Percentiles rank a stretch among this genome's conserved stretches.
Evolutionary conservation across 2,329 filamentous ascomycete genomes (phyloP).

Genomic region (Nemania sp.): DNA sequence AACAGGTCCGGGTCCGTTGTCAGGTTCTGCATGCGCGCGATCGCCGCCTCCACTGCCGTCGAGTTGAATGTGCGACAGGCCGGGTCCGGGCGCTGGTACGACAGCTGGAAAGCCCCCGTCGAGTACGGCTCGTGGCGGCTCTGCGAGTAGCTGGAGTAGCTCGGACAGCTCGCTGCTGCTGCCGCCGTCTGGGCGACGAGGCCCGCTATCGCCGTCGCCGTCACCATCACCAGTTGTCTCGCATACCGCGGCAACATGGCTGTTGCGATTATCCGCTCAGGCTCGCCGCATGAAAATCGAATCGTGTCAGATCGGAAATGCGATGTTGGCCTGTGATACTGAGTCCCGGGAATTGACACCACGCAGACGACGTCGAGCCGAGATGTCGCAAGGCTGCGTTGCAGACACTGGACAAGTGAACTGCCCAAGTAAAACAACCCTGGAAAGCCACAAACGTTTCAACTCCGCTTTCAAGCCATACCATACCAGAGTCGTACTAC

Average conservation of each 20-base stretch:
- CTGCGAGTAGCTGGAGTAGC: constrained; percentile 38
- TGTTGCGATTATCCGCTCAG: no score
- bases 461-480: no score
- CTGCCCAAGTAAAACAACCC: no score
- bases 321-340: no score
- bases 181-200: constrained; percentile 13
- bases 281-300: no score
- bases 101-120: constrained; percentile 38
- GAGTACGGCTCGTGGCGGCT: constrained; percentile 38
- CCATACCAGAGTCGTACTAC: no score
- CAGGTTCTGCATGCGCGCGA: constrained; percentile 48
- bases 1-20: constrained; percentile 66
- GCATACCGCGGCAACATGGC: constrained; percentile 16
- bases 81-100: constrained; percentile 57
- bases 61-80: constrained; percentile 76
- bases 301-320: no score
- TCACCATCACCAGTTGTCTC: constrained; percentile 9
- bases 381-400: no score
- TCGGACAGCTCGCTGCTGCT: constrained; percentile 32
- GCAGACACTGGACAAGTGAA: no score
- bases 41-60: constrained; percentile 69
- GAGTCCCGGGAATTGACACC: no score
- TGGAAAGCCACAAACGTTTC: no score
- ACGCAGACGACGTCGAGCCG: no score
- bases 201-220: constrained; percentile 1